These are phyloP conservation scores for Lithospermum erythrorhizon DNA, from an alignment of 257 asterid genomes.

Conservation along the genomic window DNA sequence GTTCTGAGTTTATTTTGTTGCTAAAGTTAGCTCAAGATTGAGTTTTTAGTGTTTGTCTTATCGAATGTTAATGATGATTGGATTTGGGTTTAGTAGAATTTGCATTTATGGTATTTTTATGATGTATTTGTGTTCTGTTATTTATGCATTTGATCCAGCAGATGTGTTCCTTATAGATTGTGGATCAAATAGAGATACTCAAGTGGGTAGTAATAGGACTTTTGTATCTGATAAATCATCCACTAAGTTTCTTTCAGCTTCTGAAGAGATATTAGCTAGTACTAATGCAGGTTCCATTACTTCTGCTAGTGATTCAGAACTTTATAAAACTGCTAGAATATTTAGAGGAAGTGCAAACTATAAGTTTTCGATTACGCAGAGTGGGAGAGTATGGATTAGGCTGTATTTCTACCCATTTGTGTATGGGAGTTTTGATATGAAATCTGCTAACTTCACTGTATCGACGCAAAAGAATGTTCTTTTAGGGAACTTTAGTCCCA, in stretches of 20 bases:
- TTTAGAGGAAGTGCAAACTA: slow-evolving; percentile 41
- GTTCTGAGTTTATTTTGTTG: too few relatives aligned
- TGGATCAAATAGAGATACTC: slow-evolving; percentile 42
- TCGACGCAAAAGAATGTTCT: slow-evolving; percentile 31
- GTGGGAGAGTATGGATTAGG: slow-evolving; percentile 62
- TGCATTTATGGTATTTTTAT: slow-evolving; percentile 33
- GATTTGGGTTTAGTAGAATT: slow-evolving; percentile 19
- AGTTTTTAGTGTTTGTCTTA: too few relatives aligned
- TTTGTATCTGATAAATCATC: slow-evolving; percentile 50
- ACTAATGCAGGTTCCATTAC: slow-evolving; percentile 30
- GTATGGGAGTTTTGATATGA: slow-evolving; percentile 36
- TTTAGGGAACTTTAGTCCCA: slow-evolving; percentile 44
- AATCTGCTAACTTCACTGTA: slow-evolving; percentile 43
- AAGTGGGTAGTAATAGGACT: slow-evolving; percentile 38
- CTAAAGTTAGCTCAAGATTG: too few relatives aligned
- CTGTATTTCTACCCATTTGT: slow-evolving; percentile 23
- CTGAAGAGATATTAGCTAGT: slow-evolving; percentile 42
- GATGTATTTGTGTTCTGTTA: slow-evolving; percentile 23
- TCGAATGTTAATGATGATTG: too few relatives aligned
- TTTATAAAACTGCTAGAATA: slow-evolving; percentile 47
- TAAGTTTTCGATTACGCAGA: slow-evolving; percentile 36
- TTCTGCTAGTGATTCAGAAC: slow-evolving; percentile 26
- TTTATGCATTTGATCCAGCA: slow-evolving; percentile 33
- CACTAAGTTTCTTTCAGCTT: slow-evolving; percentile 31
- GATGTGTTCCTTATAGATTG: slow-evolving; percentile 44